These are phyloP conservation scores for Ophiocordyceps polyrhachis-furcata DNA, from an alignment of 2,329 filamentous ascomycete species.

Conservation along the genomic window DNA sequence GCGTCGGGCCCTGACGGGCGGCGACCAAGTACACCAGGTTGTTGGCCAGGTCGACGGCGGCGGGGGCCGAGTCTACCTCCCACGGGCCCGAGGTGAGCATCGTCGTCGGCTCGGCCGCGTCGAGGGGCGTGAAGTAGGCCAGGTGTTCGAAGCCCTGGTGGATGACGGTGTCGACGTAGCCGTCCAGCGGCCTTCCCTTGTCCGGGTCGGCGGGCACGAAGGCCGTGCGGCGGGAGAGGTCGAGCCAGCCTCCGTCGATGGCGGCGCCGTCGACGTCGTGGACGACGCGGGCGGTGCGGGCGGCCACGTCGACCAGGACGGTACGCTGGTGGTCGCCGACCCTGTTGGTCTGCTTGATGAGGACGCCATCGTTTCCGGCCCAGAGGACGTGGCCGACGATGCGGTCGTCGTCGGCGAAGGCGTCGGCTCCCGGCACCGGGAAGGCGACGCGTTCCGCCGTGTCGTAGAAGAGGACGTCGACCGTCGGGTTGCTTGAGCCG, in stretches of 20 bases:
- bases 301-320: constrained; percentile 61
- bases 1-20: constrained; percentile 71
- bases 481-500: constrained; percentile 79
- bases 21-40: constrained; percentile 84
- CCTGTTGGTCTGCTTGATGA: constrained; percentile 84
- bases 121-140: constrained; percentile 79
- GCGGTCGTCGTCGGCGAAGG: constrained; percentile 64
- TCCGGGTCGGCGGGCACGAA: constrained; percentile 70
- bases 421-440: constrained; percentile 26
- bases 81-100: constrained; percentile 78
- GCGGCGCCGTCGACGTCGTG: constrained; percentile 61
- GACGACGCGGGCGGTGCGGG: constrained; percentile 58
- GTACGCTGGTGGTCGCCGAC: constrained; percentile 85
- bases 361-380: constrained; percentile 57
- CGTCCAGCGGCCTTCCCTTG: constrained; percentile 62
- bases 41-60: constrained; percentile 64
- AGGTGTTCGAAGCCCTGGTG: constrained; percentile 77
- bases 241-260: constrained; percentile 94
- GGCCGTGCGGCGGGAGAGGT: constrained; percentile 69
- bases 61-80: constrained; percentile 79
- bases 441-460: constrained; percentile 17
- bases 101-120: constrained; percentile 53
- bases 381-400: constrained; percentile 89
- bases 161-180: constrained; percentile 84
- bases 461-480: constrained; percentile 80